Percentiles rank a stretch among this genome's conserved stretches.
Conservation (phyloP, 2,329 filamentous ascomycete species). For the Fusarium nodosum region DNA sequence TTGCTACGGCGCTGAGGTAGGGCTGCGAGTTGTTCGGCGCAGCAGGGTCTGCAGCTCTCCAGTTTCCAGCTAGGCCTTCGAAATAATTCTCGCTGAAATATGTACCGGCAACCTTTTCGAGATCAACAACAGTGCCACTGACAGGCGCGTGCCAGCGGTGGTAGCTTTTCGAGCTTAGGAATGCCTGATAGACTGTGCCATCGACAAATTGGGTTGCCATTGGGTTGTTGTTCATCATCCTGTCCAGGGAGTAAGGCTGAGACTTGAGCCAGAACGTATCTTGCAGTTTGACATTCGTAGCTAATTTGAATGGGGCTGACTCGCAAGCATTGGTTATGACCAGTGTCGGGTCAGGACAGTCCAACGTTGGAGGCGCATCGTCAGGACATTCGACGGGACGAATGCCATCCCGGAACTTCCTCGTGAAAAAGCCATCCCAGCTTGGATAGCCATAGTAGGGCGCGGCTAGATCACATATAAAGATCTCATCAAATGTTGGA, state of each 20-base stretch:
- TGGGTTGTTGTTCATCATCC: constrained; percentile 69
- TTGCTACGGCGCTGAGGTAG: constrained; percentile 10
- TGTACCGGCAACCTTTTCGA: not conserved
- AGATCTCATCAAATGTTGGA: constrained; percentile 13
- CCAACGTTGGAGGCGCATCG: not conserved
- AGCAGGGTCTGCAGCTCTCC: constrained; percentile 1
- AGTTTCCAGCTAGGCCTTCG: not conserved
- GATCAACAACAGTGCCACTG: constrained; percentile 62
- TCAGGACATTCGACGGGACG: constrained; percentile 12
- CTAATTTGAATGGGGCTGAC: constrained; percentile 66
- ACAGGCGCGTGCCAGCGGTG: constrained; percentile 78
- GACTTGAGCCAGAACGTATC: constrained; percentile 76
- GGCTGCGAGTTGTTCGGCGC: constrained; percentile 13
- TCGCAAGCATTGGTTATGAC: constrained; percentile 56
- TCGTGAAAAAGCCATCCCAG: constrained; percentile 27
- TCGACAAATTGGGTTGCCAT: constrained; percentile 65
- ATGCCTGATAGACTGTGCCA: constrained; percentile 76
- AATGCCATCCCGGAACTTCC: constrained; percentile 4
- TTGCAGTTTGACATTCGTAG: constrained; percentile 61
- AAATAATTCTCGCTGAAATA: constrained; percentile 23
- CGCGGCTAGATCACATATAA: not conserved
- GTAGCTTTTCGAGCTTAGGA: constrained; percentile 73
- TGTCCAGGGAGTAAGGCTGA: constrained; percentile 71
- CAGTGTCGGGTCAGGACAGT: not conserved
- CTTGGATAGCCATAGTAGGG: constrained; percentile 13